These are phyloP conservation scores for Colletotrichum limetticola DNA, from an alignment of 2,329 filamentous ascomycete species.

Conservation along the genomic window DNA sequence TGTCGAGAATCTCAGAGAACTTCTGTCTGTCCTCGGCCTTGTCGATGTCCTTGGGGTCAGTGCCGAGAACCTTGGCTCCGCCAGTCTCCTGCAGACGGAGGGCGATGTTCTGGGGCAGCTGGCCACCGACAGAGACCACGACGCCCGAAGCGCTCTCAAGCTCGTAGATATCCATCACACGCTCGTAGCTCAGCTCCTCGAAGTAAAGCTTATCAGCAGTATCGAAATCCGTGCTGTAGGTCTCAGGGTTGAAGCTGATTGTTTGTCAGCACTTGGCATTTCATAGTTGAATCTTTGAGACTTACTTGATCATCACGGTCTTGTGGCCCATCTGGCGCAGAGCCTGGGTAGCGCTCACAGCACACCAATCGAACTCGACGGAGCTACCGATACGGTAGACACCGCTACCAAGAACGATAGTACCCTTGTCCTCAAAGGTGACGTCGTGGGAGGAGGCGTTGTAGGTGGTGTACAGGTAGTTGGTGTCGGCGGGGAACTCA, in stretches of 20 bases:
- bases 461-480: conserved; percentile 98
- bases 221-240: conserved; percentile 86
- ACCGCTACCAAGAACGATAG: conserved; percentile 89
- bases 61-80: conserved; percentile 90
- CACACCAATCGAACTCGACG: conserved; percentile 99
- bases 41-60: conserved; percentile 93
- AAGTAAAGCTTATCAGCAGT: conserved; percentile 94
- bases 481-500: conserved; percentile 94
- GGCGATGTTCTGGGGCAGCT: conserved; percentile 97
- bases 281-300: conserved; percentile 24
- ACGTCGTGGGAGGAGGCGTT: conserved; percentile 96
- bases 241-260: conserved; percentile 78
- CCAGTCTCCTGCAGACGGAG: conserved; percentile 92
- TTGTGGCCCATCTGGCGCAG: conserved; percentile 91
- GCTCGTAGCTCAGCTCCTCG: conserved; percentile 95
- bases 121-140: conserved; percentile 94
- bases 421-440: conserved; percentile 91
- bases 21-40: conserved; percentile 98
- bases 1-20: conserved; percentile 97
- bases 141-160: conserved; percentile 87
- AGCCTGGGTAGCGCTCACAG: conserved; percentile 87
- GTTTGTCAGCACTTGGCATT: conserved; percentile 7
- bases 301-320: conserved; percentile 95
- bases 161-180: conserved; percentile 99
- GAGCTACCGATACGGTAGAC: conserved; percentile 98